Base-by-base conservation (phyloP, 352 stramenopile species). In the Globisporangium ultimum region DNA sequence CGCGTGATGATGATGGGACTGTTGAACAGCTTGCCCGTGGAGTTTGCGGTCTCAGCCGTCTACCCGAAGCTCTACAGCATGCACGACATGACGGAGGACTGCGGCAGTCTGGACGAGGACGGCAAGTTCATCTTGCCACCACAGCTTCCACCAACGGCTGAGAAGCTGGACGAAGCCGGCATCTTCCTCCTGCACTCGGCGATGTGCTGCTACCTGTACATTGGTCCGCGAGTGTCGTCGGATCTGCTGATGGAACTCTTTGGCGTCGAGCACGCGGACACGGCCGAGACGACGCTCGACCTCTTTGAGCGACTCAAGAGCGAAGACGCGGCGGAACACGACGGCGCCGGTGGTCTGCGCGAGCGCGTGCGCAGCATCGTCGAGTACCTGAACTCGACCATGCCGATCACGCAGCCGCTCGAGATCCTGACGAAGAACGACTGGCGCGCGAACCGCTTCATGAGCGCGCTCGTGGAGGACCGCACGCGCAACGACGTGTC, bases 31-130 rank as follows among this genome's bases (percentile, higher is more conserved):
- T 55, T 94, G 14, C 81, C 85, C 0, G 79, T 94, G 1, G 81
- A 92, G 55, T 89, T 90, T 53, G 78, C 88, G n/a, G 84, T 95
- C 40, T 92, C 84, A 15, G 76, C 86, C 1, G 84, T 95, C 9
- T 96, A 96, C 63, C 87, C 87, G 2, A 94, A 95, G 62, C 68
- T 96, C 22, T 96, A 94, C 71, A 89, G 73, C 53, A 71, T 96
- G 38, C 84, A 93, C 64, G 87, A 95, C 59, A 74, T 97, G 75
- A 61, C 85, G 0, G 86, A 91, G 45, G 77, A 91, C 52, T 91
- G 80, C 52, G 84, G 78, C 47, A 91, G 78, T 42, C 66, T 93
- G 60, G 75, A 95, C 56, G 81, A 92, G 58, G 65, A 82, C 18
- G 82, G 83, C 55, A 77, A 89, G 50, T 89, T 95, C 55, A 63